Percentiles rank a stretch among this genome's conserved stretches.
These are phyloP conservation scores for Geotrichum siamense DNA, from an alignment of 1,139 yeast genomes.

Conservation along the genomic window DNA sequence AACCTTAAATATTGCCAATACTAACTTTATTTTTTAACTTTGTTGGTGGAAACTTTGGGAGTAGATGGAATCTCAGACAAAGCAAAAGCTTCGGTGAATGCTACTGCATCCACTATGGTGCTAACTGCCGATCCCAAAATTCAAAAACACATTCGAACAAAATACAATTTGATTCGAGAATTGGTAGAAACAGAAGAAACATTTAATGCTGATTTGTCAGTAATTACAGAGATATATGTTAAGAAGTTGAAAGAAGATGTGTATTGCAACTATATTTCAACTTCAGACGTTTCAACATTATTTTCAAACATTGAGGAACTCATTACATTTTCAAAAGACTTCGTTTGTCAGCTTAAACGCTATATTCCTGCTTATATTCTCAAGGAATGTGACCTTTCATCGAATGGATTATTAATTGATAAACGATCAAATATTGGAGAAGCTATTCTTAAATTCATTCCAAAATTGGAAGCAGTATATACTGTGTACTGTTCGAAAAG, in stretches of 20 bases:
- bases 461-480: conserved; percentile 31
- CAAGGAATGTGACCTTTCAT: conserved; percentile 12
- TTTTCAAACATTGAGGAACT: conserved; percentile 32
- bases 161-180: conserved; percentile 32
- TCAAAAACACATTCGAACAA: conserved; percentile 22
- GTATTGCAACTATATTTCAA: conserved; percentile 26
- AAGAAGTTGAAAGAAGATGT: conserved; percentile 24
- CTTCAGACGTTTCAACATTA: conserved; percentile 27
- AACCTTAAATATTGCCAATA: no score
- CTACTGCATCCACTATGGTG: no score
- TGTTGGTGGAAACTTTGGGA: not conserved
- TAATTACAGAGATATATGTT: conserved; percentile 30
- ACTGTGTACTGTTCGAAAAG: conserved; percentile 31
- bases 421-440: conserved; percentile 30
- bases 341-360: conserved; percentile 26
- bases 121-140: no score
- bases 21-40: not conserved
- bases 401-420: conserved; percentile 22
- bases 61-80: not conserved
- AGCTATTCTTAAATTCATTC: conserved; percentile 29
- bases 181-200: conserved; percentile 33
- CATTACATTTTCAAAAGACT: conserved; percentile 26
- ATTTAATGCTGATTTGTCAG: conserved; percentile 35
- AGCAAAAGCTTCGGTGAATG: no score
- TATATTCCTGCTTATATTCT: conserved; percentile 26